Evolutionary conservation across 169 alveolate genomes (phyloP).

Genomic region (Eimeria praecox): DNA sequence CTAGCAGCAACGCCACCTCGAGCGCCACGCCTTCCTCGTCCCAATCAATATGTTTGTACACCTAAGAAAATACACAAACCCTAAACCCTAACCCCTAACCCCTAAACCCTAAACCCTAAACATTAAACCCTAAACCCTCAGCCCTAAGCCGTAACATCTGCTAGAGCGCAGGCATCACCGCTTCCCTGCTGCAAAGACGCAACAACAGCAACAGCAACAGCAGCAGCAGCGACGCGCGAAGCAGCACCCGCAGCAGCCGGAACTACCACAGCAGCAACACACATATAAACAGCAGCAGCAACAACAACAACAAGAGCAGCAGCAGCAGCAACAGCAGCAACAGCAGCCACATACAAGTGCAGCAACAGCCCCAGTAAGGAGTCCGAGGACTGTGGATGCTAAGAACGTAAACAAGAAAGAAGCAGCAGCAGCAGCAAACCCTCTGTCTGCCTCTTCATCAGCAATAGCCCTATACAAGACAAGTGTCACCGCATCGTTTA

Average conservation of each 20-base stretch:
- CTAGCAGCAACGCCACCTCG: constrained; percentile 81
- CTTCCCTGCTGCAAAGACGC: background rate
- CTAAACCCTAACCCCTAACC: background rate
- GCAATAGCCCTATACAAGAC: constrained; percentile 80
- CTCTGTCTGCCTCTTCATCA: constrained; percentile 20
- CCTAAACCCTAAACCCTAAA: constrained; percentile 6
- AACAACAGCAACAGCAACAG: background rate
- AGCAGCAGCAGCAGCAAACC: constrained; percentile 59
- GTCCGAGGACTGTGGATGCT: constrained; percentile 49
- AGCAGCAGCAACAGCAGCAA: background rate
- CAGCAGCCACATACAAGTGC: constrained; percentile 44
- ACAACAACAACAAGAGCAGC: background rate
- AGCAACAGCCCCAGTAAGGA: constrained; percentile 55
- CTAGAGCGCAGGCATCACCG: background rate
- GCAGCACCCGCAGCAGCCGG: background rate
- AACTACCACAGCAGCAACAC: background rate
- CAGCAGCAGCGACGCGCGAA: background rate
- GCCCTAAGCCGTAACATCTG: too few species aligned
- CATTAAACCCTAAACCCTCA: background rate
- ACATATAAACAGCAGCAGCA: background rate
- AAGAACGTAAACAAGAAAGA: constrained; percentile 64
- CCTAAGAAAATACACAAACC: constrained; percentile 1
- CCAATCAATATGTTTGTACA: constrained; percentile 78
- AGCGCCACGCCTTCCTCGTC: constrained; percentile 63
- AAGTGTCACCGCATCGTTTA: constrained; percentile 83